Evolutionary conservation across 306 rosid species (phyloP).

Genomic region (Senna siamea): DNA sequence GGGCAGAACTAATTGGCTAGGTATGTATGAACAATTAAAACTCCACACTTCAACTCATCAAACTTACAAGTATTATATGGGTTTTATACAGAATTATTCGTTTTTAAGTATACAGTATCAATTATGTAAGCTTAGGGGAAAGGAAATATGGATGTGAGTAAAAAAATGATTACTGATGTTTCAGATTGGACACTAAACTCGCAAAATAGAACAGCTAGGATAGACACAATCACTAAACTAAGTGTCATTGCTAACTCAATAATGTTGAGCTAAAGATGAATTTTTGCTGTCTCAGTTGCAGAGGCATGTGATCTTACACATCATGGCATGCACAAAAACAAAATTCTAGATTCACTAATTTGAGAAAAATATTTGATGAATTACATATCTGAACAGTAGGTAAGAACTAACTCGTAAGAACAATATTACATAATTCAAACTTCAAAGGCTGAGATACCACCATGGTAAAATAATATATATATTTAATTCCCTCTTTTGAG

Average conservation of each 20-base stretch:
- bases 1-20: no score
- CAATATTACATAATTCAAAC: background rate
- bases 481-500: conserved; percentile 9
- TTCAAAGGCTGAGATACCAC: conserved; percentile 21
- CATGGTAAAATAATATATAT: conserved; percentile 6
- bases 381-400: background rate
- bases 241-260: background rate
- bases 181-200: background rate
- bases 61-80: background rate
- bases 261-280: background rate
- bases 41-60: no score
- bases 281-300: background rate
- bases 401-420: background rate
- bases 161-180: no score
- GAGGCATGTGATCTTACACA: background rate
- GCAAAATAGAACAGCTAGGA: no score
- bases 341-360: conserved; percentile 3
- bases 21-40: no score
- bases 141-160: no score
- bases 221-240: background rate
- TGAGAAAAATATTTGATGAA: conserved; percentile 14
- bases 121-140: no score
- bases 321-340: conserved; percentile 18
- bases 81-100: background rate
- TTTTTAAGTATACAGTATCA: background rate